A percentile compares a stretch with the other conserved stretches of the same genome.
Conservation (phyloP, 2,329 filamentous ascomycete species). For the Fusarium musae region DNA sequence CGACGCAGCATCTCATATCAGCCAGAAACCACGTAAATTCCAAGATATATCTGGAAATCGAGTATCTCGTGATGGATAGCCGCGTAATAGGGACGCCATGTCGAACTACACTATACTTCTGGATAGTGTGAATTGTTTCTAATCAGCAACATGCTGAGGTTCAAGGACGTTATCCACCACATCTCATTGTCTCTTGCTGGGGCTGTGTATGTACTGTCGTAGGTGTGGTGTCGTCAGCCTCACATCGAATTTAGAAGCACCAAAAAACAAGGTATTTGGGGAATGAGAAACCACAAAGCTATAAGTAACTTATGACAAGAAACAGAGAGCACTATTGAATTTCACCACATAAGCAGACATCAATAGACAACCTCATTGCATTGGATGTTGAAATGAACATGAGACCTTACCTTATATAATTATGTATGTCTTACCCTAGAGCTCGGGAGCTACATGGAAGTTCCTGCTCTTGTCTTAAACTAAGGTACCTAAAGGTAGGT, state of each 20-base stretch:
- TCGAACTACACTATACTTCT: neutral
- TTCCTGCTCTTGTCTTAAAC: neutral
- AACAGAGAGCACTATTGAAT: neutral
- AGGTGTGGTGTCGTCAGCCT: neutral
- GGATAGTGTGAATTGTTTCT: neutral
- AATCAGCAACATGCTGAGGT: neutral
- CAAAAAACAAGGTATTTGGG: neutral
- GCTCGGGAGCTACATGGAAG: neutral
- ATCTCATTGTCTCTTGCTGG: neutral
- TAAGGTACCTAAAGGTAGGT: too few species aligned
- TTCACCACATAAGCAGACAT: neutral
- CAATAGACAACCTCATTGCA: neutral
- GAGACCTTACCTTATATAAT: neutral
- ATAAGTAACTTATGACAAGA: too few species aligned
- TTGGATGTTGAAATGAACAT: too few species aligned
- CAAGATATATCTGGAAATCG: neutral
- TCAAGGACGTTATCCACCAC: neutral
- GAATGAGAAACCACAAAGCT: neutral
- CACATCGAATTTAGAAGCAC: neutral
- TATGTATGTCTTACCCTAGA: neutral
- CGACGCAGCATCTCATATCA: conserved; percentile 30
- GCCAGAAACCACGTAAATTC: neutral
- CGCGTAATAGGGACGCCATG: conserved; percentile 2
- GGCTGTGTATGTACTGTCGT: neutral
- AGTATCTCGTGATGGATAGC: neutral